Conservation (phyloP, 192 early-diverging fungal genomes). For the Entophlyctis helioformis region DNA sequence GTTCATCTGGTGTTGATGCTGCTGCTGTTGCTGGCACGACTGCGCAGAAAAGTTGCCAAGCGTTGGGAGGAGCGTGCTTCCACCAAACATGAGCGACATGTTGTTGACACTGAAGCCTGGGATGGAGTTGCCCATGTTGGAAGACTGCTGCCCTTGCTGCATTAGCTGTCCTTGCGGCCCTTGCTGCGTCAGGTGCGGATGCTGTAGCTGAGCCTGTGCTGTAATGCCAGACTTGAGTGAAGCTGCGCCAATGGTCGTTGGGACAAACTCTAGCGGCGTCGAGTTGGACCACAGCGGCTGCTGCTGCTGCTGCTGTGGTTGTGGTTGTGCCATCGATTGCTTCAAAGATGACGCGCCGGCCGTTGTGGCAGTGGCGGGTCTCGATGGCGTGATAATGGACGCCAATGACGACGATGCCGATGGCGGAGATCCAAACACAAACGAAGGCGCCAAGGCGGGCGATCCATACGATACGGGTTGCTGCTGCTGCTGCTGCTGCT, state of each 20-base stretch:
- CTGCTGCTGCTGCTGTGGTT: slow-evolving; percentile 2
- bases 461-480: no score
- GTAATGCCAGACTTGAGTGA: not conserved
- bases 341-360: no score
- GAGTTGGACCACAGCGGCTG: not conserved
- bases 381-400: no score
- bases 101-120: not conserved
- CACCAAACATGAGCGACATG: slow-evolving; percentile 8
- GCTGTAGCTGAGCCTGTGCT: not conserved
- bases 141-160: not conserved
- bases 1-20: not conserved
- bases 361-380: no score
- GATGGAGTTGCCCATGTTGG: not conserved
- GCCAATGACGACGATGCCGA: no score
- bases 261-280: not conserved
- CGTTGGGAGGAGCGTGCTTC: slow-evolving; percentile 2
- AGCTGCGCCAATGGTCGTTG: not conserved
- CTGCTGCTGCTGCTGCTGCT: no score
- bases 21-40: not conserved
- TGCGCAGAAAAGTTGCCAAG: slow-evolving; percentile 1
- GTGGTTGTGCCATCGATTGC: not conserved
- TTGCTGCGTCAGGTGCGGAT: not conserved
- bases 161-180: not conserved
- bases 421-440: no score
- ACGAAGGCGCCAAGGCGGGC: no score